Percentiles rank a stretch among this genome's conserved stretches.
Conservation (phyloP, 192 early-diverging fungal genomes). For the Umbelopsis sp. region DNA sequence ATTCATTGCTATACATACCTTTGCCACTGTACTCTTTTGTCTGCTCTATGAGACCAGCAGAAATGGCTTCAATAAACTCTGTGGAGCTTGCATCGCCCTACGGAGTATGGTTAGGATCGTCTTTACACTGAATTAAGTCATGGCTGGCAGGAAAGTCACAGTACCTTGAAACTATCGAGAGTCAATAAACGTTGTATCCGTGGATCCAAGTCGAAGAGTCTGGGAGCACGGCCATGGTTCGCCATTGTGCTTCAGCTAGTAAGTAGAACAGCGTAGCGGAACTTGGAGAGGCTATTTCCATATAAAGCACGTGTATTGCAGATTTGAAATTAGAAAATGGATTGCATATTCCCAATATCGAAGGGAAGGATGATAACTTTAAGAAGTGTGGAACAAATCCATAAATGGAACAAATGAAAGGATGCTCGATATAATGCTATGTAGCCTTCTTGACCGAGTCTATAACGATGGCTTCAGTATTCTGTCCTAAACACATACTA, state of each 20-base stretch:
- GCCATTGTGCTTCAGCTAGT: background rate
- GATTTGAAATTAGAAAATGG: no score
- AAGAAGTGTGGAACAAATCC: no score
- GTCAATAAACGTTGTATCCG: slow-evolving; percentile 24
- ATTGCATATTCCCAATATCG: no score
- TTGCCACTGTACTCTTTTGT: slow-evolving; percentile 23
- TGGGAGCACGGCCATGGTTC: slow-evolving; percentile 4
- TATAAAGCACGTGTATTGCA: background rate
- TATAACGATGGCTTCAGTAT: no score
- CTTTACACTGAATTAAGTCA: background rate
- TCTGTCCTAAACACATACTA: no score
- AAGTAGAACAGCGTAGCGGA: background rate
- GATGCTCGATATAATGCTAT: no score
- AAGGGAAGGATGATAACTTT: no score
- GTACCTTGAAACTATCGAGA: slow-evolving; percentile 20
- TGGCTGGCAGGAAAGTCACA: background rate
- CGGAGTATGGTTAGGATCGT: background rate
- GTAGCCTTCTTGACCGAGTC: no score
- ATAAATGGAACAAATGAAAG: no score
- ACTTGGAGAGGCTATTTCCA: background rate
- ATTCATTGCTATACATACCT: slow-evolving; percentile 16
- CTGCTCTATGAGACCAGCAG: slow-evolving; percentile 27
- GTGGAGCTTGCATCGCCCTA: slow-evolving; percentile 29
- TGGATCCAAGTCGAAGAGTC: slow-evolving; percentile 18
- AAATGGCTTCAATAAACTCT: slow-evolving; percentile 37